Conservation (phyloP, 129 eudicot species). For the Kitagawia praeruptora region DNA sequence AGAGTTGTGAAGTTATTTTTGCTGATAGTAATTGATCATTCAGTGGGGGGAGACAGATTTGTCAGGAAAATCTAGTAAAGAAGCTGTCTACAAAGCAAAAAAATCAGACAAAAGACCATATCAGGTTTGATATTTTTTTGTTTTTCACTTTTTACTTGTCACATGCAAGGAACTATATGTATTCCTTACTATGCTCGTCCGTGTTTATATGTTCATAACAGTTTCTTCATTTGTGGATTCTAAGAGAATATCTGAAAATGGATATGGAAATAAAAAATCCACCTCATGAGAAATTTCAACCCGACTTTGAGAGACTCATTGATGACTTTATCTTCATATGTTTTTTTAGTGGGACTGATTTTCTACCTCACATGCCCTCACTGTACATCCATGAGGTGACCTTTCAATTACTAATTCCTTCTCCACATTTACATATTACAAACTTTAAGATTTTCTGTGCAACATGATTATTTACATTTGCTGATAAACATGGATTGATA, state of each 20-base stretch:
- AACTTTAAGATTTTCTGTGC: neutral
- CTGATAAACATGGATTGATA: neutral
- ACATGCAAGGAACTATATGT: neutral
- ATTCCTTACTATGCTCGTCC: neutral
- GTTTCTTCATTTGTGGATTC: conserved; percentile 59
- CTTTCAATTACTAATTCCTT: neutral
- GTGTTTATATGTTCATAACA: conserved; percentile 13
- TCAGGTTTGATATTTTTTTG: conserved; percentile 18
- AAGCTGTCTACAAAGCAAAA: neutral
- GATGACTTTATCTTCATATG: conserved; percentile 63
- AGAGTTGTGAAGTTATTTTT: no score
- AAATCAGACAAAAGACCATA: conserved; percentile 23
- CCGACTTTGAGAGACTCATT: conserved; percentile 37
- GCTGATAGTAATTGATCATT: no score
- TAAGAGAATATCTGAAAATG: conserved; percentile 46
- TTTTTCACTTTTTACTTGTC: neutral
- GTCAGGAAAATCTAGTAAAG: neutral
- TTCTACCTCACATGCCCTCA: conserved; percentile 57
- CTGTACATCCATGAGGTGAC: conserved; percentile 59
- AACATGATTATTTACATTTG: neutral
- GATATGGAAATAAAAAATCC: conserved; percentile 22
- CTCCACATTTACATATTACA: neutral
- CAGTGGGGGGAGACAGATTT: neutral
- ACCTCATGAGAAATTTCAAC: conserved; percentile 32
- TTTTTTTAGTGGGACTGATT: conserved; percentile 61